Evolutionary conservation across 2,329 filamentous ascomycete species (phyloP), one percentile per base, ranked within the genome.

Genomic region (Ophiocordyceps camponoti-leonardi): DNA sequence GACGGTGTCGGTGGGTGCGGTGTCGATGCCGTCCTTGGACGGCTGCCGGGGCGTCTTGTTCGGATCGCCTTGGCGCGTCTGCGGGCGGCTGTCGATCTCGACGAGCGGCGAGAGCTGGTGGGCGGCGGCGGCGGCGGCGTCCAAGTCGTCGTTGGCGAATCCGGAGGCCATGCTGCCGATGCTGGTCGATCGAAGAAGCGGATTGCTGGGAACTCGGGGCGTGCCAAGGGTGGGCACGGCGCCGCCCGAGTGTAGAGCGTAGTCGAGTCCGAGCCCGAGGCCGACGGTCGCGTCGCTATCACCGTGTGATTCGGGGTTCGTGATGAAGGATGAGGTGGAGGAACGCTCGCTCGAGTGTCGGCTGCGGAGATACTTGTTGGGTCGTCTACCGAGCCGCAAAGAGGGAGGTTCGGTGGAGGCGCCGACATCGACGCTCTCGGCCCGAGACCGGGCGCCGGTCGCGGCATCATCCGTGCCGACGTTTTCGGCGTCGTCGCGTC

Each of bases 111-210:
- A 71, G 26, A 77, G 62, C 35, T 68, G 35, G 19, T 13, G 20
- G 20, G 39, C 13, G 20, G 19, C 35, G n/a, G 12, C 39, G 20
- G 39, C 13, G 20, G 19, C 35, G n/a, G 12, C 39, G 20, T 66
- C 61, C 44, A 62, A 61, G 19, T 79, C 75, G n/a, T 79, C 74
- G 42, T 72, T 65, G 1, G 82, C 85, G 37, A 64, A 53, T 6
- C 57, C 61, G 6, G 87, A 94, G 2, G 79, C 83, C 66, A 94
- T 86, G 59, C 90, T 95, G 20, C 87, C 87, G 48, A 95, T 73
- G 63, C 88, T 95, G 49, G 88, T 81, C 12, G 87, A 76, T 22
- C 90, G 74, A 19, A 81, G 79, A 46, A 94, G 67, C 2, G 67
- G 64, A 49, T 74, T 70, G 58, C 72, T 75, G 22, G 67, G 58